Base-by-base conservation (phyloP, 164 flowering plant species). In the Vitis rupestris region DNA sequence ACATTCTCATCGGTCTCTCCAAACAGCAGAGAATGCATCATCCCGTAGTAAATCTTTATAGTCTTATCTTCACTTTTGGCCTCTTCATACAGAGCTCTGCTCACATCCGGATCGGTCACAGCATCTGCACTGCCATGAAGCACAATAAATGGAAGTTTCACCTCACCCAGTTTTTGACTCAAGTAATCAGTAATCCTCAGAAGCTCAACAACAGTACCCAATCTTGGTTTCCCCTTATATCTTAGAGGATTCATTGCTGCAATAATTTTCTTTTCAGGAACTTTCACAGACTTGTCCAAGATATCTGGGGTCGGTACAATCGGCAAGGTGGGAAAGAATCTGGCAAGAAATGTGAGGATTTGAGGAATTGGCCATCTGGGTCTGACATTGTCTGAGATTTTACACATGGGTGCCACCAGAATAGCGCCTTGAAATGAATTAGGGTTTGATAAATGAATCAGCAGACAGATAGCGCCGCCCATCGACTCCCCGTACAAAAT, bases 311-410 rank as follows among this genome's bases (percentile, higher is more conserved):
- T 83, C 3, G 97, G 97, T 2, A 93, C 94, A 30, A 91, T 81
- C 0, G 97, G 79, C 77, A 85, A 76, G 10, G 89, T 87, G 2
- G 99, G 97, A 50, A 82, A 67, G 63, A 92, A 79, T 73, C 69
- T 85, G 0, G 95, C 91, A 0, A 87, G 23, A 0, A 80, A 30
- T 0, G 81, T 78, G 14, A 94, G 80, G 4, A 92, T 66, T 59
- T 88, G 69, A 13, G 95, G 89, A 50, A 94, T 85, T 23, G 98
- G 98, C 95, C 94, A 92, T 50, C 65, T 80, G 67, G 98, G 98
- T 80, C 64, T 85, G 10, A 90, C 87, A 0, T 86, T 85, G 27
- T 92, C 95, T 0, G 97, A 88, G 47, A 94, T 90, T 69, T 70
- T 83, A 63, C 99, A 91, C 98, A 92, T 94, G 69, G 97, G 97